phyloP scores from a whole-genome alignment of 2,329 filamentous ascomycete species.

The Lasiodiplodia hormozganensis region DNA sequence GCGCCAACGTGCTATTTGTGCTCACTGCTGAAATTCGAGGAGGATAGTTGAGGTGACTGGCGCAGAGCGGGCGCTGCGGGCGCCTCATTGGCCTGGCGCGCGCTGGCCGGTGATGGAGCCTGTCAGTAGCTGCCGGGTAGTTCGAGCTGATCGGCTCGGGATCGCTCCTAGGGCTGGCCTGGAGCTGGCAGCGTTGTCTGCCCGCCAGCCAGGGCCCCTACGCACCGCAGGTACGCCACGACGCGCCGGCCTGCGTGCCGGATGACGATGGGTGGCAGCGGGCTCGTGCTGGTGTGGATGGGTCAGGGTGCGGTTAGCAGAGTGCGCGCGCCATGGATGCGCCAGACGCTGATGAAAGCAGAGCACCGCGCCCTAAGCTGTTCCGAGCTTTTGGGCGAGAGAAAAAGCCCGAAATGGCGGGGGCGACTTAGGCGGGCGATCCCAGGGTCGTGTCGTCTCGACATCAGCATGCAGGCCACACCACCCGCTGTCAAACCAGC shows the following conservation, averaged over 20 bases:
- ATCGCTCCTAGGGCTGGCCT: conserved; percentile 39
- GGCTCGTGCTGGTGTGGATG: conserved; percentile 16
- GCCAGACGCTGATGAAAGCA: conserved; percentile 12
- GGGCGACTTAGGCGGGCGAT: conserved; percentile 5
- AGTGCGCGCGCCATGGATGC: conserved; percentile 3
- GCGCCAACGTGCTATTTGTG: conserved; percentile 23
- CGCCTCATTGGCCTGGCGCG: conserved; percentile 27
- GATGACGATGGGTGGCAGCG: conserved; percentile 2
- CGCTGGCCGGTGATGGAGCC: conserved; percentile 14
- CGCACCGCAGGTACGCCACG: conserved; percentile 19
- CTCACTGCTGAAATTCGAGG: conserved; percentile 28
- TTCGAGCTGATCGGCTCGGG: conserved; percentile 33
- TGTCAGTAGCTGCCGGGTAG: conserved; percentile 25
- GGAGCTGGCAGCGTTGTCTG: conserved; percentile 32
- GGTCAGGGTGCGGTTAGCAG: conserved; percentile 22
- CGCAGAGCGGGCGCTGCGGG: conserved; percentile 13
- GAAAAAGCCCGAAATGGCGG: conserved; percentile 15
- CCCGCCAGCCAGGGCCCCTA: conserved; percentile 2
- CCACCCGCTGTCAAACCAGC: not conserved
- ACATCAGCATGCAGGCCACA: conserved; percentile 7
- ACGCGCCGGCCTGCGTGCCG: conserved; percentile 24
- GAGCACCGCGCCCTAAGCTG: conserved; percentile 4
- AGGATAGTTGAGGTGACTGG: conserved; percentile 26
- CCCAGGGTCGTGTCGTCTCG: conserved; percentile 2
- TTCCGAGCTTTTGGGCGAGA: conserved; percentile 4